phyloP scores from a whole-genome alignment of 192 early-diverging fungal genomes.

The Thamnidium elegans region DNA sequence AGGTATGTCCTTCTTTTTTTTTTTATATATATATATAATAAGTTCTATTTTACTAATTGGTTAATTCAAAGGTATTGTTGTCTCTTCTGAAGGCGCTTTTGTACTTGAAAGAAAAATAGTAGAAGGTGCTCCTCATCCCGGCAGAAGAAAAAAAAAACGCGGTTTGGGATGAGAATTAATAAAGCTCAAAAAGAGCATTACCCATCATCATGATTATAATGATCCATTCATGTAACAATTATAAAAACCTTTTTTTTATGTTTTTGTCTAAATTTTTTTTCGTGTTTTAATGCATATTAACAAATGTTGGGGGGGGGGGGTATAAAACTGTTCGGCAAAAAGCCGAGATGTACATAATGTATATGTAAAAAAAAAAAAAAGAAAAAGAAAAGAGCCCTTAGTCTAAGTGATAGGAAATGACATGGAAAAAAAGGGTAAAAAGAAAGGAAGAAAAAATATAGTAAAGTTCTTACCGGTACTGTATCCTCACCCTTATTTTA shows the following conservation, averaged over 20 bases:
- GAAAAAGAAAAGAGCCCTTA: too few relatives aligned
- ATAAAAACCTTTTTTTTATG: slow-evolving; percentile 14
- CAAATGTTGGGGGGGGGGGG: too few relatives aligned
- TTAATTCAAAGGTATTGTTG: slow-evolving; percentile 30
- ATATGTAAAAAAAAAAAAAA: too few relatives aligned
- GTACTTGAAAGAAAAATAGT: slow-evolving; percentile 31
- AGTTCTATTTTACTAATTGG: not conserved
- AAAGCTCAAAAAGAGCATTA: slow-evolving; percentile 1
- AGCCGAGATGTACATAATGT: too few relatives aligned
- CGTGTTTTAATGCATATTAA: slow-evolving; percentile 5
- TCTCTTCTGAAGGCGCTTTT: slow-evolving; percentile 31
- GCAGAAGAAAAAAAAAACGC: slow-evolving; percentile 34
- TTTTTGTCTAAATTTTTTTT: not conserved
- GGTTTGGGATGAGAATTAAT: slow-evolving; percentile 4
- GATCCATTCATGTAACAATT: slow-evolving; percentile 51
- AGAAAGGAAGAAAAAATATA: too few relatives aligned
- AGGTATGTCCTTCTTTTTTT: slow-evolving; percentile 11
- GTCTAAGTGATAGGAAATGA: too few relatives aligned
- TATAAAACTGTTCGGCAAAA: too few relatives aligned
- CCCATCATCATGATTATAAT: slow-evolving; percentile 45
- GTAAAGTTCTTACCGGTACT: too few relatives aligned
- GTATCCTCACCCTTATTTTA: too few relatives aligned
- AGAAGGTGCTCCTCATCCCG: slow-evolving; percentile 37
- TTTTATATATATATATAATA: not conserved
- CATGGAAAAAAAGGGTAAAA: too few relatives aligned